These are phyloP conservation scores for Delitschia confertaspora DNA, from an alignment of 495 filamentous ascomycete species.

Conservation along the genomic window DNA sequence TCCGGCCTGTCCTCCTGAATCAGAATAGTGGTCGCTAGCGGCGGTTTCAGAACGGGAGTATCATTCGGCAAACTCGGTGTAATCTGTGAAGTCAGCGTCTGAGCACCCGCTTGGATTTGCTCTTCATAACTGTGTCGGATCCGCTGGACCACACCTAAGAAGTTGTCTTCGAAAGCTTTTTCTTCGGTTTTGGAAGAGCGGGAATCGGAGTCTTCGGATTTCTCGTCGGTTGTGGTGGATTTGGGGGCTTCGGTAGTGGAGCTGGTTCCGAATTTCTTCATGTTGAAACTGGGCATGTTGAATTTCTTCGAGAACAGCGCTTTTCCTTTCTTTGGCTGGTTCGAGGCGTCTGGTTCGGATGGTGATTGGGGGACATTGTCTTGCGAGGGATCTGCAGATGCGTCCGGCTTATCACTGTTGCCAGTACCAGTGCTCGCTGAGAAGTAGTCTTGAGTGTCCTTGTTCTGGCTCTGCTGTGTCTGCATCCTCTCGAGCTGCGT, in stretches of 20 bases:
- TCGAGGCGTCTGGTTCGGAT: slow-evolving; percentile 52
- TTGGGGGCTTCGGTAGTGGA: slow-evolving; percentile 63
- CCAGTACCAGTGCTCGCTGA: slow-evolving; percentile 32
- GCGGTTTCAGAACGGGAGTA: slow-evolving; percentile 75
- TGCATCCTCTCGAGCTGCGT: slow-evolving; percentile 36
- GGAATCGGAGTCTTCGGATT: slow-evolving; percentile 66
- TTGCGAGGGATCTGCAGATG: slow-evolving; percentile 11
- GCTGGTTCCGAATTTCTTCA: slow-evolving; percentile 69
- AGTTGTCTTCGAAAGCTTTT: slow-evolving; percentile 71
- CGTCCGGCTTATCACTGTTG: slow-evolving; percentile 19
- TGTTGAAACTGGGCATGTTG: slow-evolving; percentile 66
- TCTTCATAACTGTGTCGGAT: slow-evolving; percentile 73
- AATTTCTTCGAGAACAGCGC: slow-evolving; percentile 81
- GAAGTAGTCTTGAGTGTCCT: slow-evolving; percentile 57
- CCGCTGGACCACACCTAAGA: slow-evolving; percentile 69
- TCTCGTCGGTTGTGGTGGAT: slow-evolving; percentile 67
- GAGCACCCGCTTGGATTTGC: slow-evolving; percentile 44
- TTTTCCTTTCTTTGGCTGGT: slow-evolving; percentile 56
- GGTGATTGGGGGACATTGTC: slow-evolving; percentile 16
- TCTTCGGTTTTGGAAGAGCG: slow-evolving; percentile 56
- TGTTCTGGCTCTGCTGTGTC: slow-evolving; percentile 39
- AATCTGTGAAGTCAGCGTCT: slow-evolving; percentile 48
- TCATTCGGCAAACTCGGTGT: slow-evolving; percentile 72
- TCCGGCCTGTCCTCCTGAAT: slow-evolving; percentile 88
- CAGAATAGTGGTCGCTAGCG: slow-evolving; percentile 71